A percentile compares a stretch with the other conserved stretches of the same genome.
phyloP scores from a whole-genome alignment of 805 yeast species.

The Sporopachydermia quercuum region DNA sequence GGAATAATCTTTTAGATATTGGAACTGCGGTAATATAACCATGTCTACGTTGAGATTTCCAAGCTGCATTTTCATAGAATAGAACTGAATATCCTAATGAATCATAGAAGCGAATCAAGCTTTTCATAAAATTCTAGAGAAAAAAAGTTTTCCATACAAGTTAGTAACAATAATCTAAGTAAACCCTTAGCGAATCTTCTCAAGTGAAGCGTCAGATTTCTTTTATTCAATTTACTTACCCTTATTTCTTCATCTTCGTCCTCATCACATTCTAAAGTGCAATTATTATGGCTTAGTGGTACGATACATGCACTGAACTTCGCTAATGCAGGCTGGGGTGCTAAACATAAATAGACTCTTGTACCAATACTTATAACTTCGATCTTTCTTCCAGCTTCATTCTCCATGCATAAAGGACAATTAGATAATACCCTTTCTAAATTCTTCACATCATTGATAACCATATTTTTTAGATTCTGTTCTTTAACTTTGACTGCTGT shows the following conservation, averaged over 20 bases:
- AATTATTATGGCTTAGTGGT: conserved; percentile 26
- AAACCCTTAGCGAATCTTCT: no score
- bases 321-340: conserved; percentile 27
- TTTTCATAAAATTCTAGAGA: conserved; percentile 24
- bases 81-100: conserved; percentile 21
- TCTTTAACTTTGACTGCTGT: conserved; percentile 15
- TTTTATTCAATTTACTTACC: not conserved
- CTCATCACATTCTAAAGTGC: conserved; percentile 26
- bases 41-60: conserved; percentile 18
- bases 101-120: conserved; percentile 26
- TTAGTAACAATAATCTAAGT: no score
- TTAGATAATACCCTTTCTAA: conserved; percentile 18
- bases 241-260: conserved; percentile 29
- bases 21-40: conserved; percentile 31
- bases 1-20: conserved; percentile 19
- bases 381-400: conserved; percentile 13
- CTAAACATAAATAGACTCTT: conserved; percentile 22
- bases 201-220: no score
- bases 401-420: conserved; percentile 24
- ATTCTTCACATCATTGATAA: conserved; percentile 14
- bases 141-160: not conserved
- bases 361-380: conserved; percentile 24
- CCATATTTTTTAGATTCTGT: conserved; percentile 17
- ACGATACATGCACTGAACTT: conserved; percentile 23
- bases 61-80: conserved; percentile 30